phyloP scores from a whole-genome alignment of 2,329 filamentous ascomycete species.

The Colletotrichum horii region DNA sequence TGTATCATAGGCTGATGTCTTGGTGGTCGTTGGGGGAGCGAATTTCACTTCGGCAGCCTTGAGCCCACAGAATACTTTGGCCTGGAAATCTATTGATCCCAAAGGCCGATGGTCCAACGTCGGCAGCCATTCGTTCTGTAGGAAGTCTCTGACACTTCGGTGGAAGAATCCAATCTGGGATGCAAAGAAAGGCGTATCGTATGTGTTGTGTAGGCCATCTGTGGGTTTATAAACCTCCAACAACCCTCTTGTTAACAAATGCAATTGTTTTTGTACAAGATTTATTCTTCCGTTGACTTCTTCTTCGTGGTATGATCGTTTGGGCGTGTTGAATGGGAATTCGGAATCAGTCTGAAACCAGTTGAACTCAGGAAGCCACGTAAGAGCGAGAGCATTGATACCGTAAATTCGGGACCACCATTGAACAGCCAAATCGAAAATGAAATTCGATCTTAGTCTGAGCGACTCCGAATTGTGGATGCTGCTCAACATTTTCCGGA shows the following conservation, averaged over 20 bases:
- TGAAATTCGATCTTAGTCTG: neutral
- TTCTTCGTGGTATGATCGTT: neutral
- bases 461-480: neutral
- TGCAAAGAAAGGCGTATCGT: neutral
- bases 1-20: neutral
- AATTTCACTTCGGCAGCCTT: neutral
- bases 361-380: accelerated
- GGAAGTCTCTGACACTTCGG: neutral
- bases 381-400: neutral
- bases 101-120: accelerated
- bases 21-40: no score
- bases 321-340: neutral
- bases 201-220: no score
- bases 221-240: neutral
- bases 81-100: neutral
- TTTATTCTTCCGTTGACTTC: neutral
- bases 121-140: accelerated
- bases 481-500: accelerated
- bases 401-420: neutral
- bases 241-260: neutral
- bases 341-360: neutral
- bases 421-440: neutral
- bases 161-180: neutral
- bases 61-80: neutral
- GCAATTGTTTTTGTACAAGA: neutral